Base-by-base conservation (phyloP, 2,329 filamentous ascomycete species). In the Pestalotiopsis sp. region DNA sequence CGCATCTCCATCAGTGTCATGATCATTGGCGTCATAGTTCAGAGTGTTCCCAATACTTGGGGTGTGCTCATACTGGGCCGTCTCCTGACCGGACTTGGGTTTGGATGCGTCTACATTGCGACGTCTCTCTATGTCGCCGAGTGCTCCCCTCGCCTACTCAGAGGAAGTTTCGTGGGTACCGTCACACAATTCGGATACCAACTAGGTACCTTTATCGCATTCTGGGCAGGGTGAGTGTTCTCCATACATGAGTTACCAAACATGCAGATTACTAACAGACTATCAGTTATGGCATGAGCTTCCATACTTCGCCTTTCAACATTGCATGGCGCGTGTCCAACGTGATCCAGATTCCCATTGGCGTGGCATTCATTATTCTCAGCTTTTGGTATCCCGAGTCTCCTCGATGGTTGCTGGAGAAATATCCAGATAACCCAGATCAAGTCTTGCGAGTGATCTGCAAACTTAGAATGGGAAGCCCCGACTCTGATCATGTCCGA, bases 331-430 rank as follows among this genome's bases (percentile, higher is more conserved):
- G 59, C 1, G 59, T 62, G 4, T 62, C 59, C 14, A 62, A 62
- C 36, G 25, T 62, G 13, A 62, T 62, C 12, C 59, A 62, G 36
- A 62, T 62, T 39, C 59, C 59, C 4, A 62, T 62, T 23, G 59
- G 59, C 14, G 36, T 62, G 25, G 36, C 36, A 1, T 62, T 62
- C n/a, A 62, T 62, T 2, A 39, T 62, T 13, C 59, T 62, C 27
- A 62, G 59, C 31, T 62, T 62, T 12, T 62, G 59, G 59, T 62
- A 62, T 41, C 59, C 59, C 1, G 59, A 62, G 59, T 62, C 59
- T 41, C 59, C 59, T 3, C 59, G 59, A 20, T 62, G 59, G 59
- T 11, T 62, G 12, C 17, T 62, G 17, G 59, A 62, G 59, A 62
- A 62, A 20, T 17, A 62, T 12, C 31, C 59, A 14, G 59, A 62